Percentiles rank a stretch among this genome's conserved stretches.
Evolutionary conservation across 306 rosid genomes (phyloP).

Genomic region (Fagus crenata): DNA sequence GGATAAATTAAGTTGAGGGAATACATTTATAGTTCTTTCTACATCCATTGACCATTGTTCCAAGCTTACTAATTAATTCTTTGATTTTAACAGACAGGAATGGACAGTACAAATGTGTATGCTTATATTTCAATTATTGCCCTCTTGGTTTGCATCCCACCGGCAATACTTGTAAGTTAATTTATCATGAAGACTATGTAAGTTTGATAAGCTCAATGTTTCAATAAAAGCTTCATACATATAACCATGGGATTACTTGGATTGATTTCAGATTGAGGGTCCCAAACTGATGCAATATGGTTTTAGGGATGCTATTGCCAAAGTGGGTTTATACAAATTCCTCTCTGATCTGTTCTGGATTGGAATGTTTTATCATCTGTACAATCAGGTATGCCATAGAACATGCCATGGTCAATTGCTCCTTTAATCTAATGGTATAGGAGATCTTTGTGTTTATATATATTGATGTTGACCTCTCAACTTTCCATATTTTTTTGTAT

Average conservation of each 20-base stretch:
- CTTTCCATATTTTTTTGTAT: background rate
- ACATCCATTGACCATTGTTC: background rate
- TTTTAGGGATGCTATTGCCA: conserved; percentile 62
- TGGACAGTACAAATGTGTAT: conserved; percentile 75
- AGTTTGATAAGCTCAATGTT: background rate
- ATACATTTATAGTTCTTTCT: conserved; percentile 2
- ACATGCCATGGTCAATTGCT: background rate
- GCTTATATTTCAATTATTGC: conserved; percentile 82
- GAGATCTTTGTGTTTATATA: background rate
- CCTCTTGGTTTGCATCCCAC: conserved; percentile 66
- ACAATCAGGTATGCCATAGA: conserved; percentile 58
- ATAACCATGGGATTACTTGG: conserved; percentile 15
- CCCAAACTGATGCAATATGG: conserved; percentile 66
- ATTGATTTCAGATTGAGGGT: conserved; percentile 68
- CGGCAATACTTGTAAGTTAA: conserved; percentile 59
- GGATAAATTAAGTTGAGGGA: background rate
- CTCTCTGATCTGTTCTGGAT: conserved; percentile 71
- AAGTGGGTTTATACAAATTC: conserved; percentile 65
- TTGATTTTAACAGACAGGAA: conserved; percentile 55
- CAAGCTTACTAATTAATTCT: background rate
- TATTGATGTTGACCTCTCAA: background rate
- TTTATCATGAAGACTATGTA: background rate
- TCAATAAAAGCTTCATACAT: background rate
- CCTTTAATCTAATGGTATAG: background rate
- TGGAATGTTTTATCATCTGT: conserved; percentile 74